Evolutionary conservation across 78 protist genomes (phyloP), one percentile per base, ranked within the genome.

Genomic region (Dictyostelium firmibasis): DNA sequence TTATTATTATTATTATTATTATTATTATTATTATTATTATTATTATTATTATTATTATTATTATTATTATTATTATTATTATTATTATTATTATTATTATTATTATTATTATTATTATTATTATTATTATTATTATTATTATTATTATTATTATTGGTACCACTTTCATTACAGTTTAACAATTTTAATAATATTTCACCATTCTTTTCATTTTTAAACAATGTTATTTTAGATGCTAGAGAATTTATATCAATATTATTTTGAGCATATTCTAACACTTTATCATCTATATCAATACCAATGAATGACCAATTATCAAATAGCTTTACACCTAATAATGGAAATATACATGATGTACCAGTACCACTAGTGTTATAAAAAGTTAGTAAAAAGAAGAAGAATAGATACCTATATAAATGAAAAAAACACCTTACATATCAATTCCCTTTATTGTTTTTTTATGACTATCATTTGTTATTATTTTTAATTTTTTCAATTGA

Each of bases 291-390:
- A 38, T 93, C 96, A 9, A 78, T 38, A 1, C 86, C 96, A 16
- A 85, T 9, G 31, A 93, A 93, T 6, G 36, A 27, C 92, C 91
- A 85, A 3, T 85, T 36, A n/a, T 25, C 29, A 62, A 83, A 75
- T 27, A 85, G 16, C 14, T 85, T 72, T 44, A 25, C 29, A 43
- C 92, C 96, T 23, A 93, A 38, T 57, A 93, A 31, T 29, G 96
- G 96, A 41, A 84, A 85, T 25, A 93, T 93, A 83, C 96, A 93
- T 1, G 91, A 85, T 33, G 96, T 85, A 44, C 96, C 96, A n/a
- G 92, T 85, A 0, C 96, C 96, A 16, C 89, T 92, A 11, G 14
- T 29, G 35, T 10, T 36, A 41, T 23, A 41, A n/a, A 38, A 14
- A 7, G 0, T 10, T 18, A 50, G 23, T 20, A 57, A 57, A 20